Percentiles rank a stretch among this genome's conserved stretches.
phyloP scores from a whole-genome alignment of 2,329 filamentous ascomycete species.

The Pseudogymnoascus sp. region DNA sequence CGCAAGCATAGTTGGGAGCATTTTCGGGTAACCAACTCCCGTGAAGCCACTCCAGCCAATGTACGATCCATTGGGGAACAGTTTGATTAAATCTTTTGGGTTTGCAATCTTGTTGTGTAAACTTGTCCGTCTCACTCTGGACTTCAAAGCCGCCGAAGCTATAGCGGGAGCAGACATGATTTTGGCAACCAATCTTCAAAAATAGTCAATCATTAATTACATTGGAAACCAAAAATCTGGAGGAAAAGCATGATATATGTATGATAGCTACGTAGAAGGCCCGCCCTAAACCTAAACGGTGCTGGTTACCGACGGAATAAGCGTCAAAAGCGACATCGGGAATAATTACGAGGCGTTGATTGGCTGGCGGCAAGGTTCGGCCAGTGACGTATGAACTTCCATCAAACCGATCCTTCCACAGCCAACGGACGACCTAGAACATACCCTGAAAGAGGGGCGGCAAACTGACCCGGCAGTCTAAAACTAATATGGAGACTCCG shows the following conservation, averaged over 20 bases:
- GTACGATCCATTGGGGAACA: constrained; percentile 80
- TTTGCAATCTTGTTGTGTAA: constrained; percentile 74
- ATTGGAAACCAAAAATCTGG: background rate
- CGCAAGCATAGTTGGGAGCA: constrained; percentile 74
- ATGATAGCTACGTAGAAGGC: background rate
- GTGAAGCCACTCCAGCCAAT: constrained; percentile 90
- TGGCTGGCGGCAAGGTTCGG: constrained; percentile 4
- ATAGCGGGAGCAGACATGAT: constrained; percentile 4
- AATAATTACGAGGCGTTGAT: background rate
- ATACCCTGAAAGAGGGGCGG: background rate
- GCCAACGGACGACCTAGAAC: background rate
- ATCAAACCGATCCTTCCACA: background rate
- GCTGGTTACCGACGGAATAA: constrained; percentile 5
- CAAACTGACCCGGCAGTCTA: background rate
- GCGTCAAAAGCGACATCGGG: constrained; percentile 6
- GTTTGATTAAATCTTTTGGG: constrained; percentile 69
- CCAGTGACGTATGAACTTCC: background rate
- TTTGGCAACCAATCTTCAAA: background rate
- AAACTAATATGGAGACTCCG: background rate
- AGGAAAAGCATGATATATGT: constrained; percentile 2
- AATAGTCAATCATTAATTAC: background rate
- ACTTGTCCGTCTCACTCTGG: constrained; percentile 66
- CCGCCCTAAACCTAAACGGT: background rate
- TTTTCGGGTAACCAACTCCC: constrained; percentile 45
- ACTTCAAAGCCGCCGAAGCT: constrained; percentile 53